Percentiles rank a stretch among this genome's conserved stretches.
phyloP scores from a whole-genome alignment of 345 rosid genomes.

The Moricandia arvensis region DNA sequence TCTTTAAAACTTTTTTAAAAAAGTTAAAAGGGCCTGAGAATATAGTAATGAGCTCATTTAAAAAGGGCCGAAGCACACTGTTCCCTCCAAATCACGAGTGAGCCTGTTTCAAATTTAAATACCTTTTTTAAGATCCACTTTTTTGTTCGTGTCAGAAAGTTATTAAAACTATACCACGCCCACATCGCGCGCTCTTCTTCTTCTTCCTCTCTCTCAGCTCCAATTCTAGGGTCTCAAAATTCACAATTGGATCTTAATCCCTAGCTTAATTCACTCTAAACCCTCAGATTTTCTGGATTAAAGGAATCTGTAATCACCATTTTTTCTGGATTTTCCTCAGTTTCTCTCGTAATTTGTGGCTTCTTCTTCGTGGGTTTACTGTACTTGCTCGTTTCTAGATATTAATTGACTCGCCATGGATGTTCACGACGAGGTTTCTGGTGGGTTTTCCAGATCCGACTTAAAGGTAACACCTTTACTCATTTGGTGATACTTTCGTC shows the following conservation, averaged over 20 bases:
- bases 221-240: slow-evolving; percentile 24
- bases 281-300: no score
- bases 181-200: slow-evolving; percentile 40
- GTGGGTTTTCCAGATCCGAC: slow-evolving; percentile 37
- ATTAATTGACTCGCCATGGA: slow-evolving; percentile 37
- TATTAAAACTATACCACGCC: slow-evolving; percentile 21
- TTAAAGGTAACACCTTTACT: slow-evolving; percentile 38
- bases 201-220: background rate
- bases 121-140: slow-evolving; percentile 5
- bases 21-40: background rate
- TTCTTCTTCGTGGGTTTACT: background rate
- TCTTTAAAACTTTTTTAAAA: background rate
- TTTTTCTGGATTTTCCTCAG: slow-evolving; percentile 1
- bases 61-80: slow-evolving; percentile 22
- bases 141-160: slow-evolving; percentile 32
- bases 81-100: slow-evolving; percentile 36
- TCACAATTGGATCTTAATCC: slow-evolving; percentile 22
- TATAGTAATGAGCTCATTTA: background rate
- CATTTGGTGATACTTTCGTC: no score
- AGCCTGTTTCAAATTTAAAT: slow-evolving; percentile 36
- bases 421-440: no score
- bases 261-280: background rate
- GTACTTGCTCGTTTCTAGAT: slow-evolving; percentile 11
- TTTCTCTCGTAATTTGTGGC: background rate
- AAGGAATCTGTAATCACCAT: background rate